phyloP scores from a whole-genome alignment of 202 grass and related monocot genomes.

The Zoysia matrella region DNA sequence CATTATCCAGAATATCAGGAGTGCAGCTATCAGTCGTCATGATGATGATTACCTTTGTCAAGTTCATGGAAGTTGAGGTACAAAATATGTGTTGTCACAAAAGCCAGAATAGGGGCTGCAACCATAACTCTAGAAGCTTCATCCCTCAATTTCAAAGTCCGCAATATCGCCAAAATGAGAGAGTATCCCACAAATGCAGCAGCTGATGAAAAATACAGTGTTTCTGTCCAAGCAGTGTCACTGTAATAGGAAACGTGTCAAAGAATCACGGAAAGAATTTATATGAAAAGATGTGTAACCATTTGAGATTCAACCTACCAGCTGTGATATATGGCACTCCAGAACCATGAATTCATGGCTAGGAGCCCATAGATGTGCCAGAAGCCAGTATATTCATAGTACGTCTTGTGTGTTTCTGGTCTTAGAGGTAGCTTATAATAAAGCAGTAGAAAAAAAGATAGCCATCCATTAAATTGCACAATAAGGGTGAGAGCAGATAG shows the following conservation, averaged over 20 bases:
- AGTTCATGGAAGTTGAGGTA: too few relatives aligned
- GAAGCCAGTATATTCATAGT: conserved; percentile 87
- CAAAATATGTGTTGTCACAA: too few relatives aligned
- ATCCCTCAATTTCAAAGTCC: conserved; percentile 37
- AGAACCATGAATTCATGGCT: conserved; percentile 95
- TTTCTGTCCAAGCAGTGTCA: conserved; percentile 77
- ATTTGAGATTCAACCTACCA: conserved; percentile 48
- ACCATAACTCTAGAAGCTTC: too few relatives aligned
- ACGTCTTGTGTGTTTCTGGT: conserved; percentile 70
- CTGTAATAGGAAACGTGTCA: conserved; percentile 56
- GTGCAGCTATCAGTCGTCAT: background rate
- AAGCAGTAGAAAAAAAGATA: too few relatives aligned
- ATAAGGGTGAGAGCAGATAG: too few relatives aligned
- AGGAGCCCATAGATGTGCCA: conserved; percentile 88
- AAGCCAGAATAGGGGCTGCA: too few relatives aligned
- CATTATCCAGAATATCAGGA: background rate
- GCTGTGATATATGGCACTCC: conserved; percentile 93
- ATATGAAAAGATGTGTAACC: background rate
- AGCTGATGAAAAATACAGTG: conserved; percentile 70
- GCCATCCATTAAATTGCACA: too few relatives aligned
- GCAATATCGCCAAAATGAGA: conserved; percentile 71
- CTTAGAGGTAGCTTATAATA: conserved; percentile 27
- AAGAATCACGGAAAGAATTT: background rate
- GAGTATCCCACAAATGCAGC: conserved; percentile 83
- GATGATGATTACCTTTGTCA: conserved; percentile 58